Conservation (phyloP, 257 asterid genomes). For the Leptodermis oblonga region DNA sequence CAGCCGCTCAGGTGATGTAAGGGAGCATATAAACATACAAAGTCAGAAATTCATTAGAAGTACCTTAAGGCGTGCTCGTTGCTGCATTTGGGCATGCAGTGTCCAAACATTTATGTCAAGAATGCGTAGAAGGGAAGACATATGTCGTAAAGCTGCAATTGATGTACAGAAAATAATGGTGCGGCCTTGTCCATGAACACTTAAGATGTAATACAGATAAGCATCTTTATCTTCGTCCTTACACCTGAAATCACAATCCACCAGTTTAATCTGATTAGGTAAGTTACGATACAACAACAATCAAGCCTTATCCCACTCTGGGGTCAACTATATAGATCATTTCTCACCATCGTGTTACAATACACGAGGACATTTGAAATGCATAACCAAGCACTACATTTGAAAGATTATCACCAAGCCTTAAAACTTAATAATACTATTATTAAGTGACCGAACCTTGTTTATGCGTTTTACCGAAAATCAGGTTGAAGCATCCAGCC, state of each 20-base stretch:
- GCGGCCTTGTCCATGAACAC: slow-evolving; percentile 91
- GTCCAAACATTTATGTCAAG: slow-evolving; percentile 66
- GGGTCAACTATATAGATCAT: no score
- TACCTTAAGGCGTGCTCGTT: slow-evolving; percentile 95
- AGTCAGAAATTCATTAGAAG: not conserved
- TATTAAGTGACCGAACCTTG: not conserved
- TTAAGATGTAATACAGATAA: slow-evolving; percentile 71
- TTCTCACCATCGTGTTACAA: no score
- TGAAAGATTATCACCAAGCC: not conserved
- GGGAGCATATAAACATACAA: not conserved
- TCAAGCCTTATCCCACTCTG: no score
- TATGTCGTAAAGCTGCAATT: slow-evolving; percentile 87
- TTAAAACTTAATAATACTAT: not conserved
- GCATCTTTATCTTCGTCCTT: slow-evolving; percentile 94
- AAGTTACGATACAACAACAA: slow-evolving; percentile 6
- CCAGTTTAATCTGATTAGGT: slow-evolving; percentile 13
- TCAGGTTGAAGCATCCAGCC: not conserved
- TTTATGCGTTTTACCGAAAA: not conserved
- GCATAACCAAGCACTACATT: not conserved
- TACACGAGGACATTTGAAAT: not conserved
- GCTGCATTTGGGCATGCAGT: slow-evolving; percentile 97
- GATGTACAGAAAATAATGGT: slow-evolving; percentile 93
- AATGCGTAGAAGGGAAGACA: slow-evolving; percentile 70
- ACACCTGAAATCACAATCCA: slow-evolving; percentile 54
- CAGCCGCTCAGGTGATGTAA: slow-evolving; percentile 4